These are phyloP conservation scores for Massariosphaeria phaeospora DNA, from an alignment of 495 filamentous ascomycete species.

Conservation along the genomic window DNA sequence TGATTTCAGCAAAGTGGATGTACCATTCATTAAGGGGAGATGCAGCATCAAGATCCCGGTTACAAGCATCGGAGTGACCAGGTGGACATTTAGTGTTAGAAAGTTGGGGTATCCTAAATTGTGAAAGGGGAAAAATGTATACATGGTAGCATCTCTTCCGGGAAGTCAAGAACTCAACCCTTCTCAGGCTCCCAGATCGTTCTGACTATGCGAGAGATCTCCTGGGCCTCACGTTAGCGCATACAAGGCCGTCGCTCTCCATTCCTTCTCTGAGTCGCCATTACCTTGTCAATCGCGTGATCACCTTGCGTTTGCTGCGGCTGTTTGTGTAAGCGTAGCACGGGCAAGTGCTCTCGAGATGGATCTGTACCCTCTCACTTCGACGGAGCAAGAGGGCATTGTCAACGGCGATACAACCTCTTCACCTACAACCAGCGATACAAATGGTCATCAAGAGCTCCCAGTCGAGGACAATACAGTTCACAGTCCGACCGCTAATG, in stretches of 20 bases:
- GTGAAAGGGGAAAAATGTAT: background rate
- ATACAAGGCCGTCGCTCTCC: no score
- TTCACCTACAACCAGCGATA: slow-evolving; percentile 26
- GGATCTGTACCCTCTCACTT: slow-evolving; percentile 6
- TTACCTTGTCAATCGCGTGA: no score
- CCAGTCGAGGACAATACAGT: background rate
- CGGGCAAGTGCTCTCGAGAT: no score
- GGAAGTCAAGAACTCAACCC: no score
- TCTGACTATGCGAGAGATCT: no score
- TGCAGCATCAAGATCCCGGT: background rate
- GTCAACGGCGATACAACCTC: slow-evolving; percentile 46
- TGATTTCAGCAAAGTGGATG: background rate
- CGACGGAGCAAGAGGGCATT: slow-evolving; percentile 26
- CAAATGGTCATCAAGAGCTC: background rate
- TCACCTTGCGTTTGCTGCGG: no score
- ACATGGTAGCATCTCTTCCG: no score
- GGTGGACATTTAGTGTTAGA: background rate
- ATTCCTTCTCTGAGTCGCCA: no score
- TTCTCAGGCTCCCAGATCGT: background rate
- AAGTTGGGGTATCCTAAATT: background rate
- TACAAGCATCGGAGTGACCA: background rate
- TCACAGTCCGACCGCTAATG: background rate
- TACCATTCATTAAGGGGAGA: background rate
- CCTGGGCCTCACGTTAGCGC: no score
- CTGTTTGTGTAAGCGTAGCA: no score